Conservation (phyloP, 805 yeast genomes). For the Nakazawaea ambrosiae region DNA sequence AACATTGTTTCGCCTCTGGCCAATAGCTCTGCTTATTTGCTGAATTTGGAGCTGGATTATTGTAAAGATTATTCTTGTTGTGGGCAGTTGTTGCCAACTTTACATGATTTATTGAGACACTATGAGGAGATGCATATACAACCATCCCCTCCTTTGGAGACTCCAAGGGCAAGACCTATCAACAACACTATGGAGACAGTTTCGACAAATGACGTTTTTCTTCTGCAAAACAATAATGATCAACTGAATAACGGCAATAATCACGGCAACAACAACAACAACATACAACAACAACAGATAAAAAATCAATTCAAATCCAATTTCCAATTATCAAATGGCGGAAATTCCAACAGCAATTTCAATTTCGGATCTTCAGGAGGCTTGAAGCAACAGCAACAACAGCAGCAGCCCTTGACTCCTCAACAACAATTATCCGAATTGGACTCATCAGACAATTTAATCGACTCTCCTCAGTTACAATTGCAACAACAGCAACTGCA, state of each 20-base stretch:
- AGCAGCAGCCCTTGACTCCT: conserved; percentile 10
- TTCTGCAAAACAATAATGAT: conserved; percentile 33
- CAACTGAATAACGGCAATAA: conserved; percentile 21
- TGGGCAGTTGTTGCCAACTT: conserved; percentile 84
- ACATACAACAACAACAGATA: conserved; percentile 2
- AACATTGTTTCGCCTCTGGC: neutral
- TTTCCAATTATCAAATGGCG: conserved; percentile 8
- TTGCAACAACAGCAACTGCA: conserved; percentile 14
- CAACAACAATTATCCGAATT: conserved; percentile 8
- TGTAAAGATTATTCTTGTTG: conserved; percentile 97
- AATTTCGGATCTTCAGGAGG: conserved; percentile 1
- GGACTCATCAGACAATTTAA: conserved; percentile 7
- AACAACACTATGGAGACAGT: conserved; percentile 79
- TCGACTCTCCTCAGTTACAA: conserved; percentile 12
- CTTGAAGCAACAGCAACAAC: conserved; percentile 8
- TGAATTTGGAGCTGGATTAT: conserved; percentile 90
- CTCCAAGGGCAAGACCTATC: conserved; percentile 36
- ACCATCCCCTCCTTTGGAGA: conserved; percentile 38
- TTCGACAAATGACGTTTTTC: conserved; percentile 86
- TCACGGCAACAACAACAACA: conserved; percentile 10
- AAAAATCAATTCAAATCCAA: conserved; percentile 10
- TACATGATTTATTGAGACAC: conserved; percentile 89
- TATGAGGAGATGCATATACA: conserved; percentile 93
- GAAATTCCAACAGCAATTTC: conserved; percentile 8
- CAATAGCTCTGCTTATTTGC: conserved; percentile 64